Evolutionary conservation across 1,139 yeast species (phyloP).

Genomic region (Arxiozyma slooffiae): DNA sequence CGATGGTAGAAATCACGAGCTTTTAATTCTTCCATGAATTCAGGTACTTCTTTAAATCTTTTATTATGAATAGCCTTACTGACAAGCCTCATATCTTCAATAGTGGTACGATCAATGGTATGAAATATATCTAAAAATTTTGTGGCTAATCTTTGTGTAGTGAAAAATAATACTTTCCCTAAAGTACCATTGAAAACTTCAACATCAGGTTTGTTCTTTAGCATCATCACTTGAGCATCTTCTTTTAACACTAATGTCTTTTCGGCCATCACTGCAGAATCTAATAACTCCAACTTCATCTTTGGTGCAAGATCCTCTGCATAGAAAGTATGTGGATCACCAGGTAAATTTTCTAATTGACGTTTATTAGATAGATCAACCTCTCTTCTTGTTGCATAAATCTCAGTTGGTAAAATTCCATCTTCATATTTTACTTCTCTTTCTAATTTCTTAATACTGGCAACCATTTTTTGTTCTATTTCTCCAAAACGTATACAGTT

Average conservation of each 20-base stretch:
- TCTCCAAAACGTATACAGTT: slow-evolving; percentile 65
- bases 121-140: slow-evolving; percentile 18
- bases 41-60: slow-evolving; percentile 14
- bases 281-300: slow-evolving; percentile 32
- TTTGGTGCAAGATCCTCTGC: slow-evolving; percentile 41
- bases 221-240: slow-evolving; percentile 92
- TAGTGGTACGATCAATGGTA: slow-evolving; percentile 18
- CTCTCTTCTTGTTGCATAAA: slow-evolving; percentile 65
- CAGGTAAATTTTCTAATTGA: slow-evolving; percentile 42
- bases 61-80: slow-evolving; percentile 28
- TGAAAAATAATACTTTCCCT: slow-evolving; percentile 52
- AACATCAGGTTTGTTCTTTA: slow-evolving; percentile 76
- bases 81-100: slow-evolving; percentile 30
- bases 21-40: slow-evolving; percentile 21
- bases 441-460: slow-evolving; percentile 40
- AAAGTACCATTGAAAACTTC: slow-evolving; percentile 79
- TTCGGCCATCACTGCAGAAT: slow-evolving; percentile 58
- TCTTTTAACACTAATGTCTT: slow-evolving; percentile 53
- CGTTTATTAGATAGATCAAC: slow-evolving; percentile 59
- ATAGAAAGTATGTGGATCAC: slow-evolving; percentile 32
- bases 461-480: slow-evolving; percentile 38
- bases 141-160: slow-evolving; percentile 22
- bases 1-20: slow-evolving; percentile 15
- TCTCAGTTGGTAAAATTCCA: slow-evolving; percentile 72
- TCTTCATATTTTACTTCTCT: slow-evolving; percentile 53